A percentile compares a stretch with the other conserved stretches of the same genome.
Evolutionary conservation across 2,329 filamentous ascomycete genomes (phyloP).

Genomic region (Aspergillus flavus): DNA sequence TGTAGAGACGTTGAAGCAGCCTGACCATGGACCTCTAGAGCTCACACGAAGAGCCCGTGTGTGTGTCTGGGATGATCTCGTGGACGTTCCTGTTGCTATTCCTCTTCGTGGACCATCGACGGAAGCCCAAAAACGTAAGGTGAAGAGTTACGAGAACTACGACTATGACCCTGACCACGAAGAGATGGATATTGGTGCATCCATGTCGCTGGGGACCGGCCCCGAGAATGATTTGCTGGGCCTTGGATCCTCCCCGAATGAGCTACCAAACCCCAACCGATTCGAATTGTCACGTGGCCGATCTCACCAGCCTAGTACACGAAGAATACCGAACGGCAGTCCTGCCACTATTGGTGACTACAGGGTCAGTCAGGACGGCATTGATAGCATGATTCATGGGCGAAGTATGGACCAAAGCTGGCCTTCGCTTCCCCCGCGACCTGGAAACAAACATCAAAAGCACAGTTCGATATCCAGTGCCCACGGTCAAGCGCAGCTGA

Average conservation of each 20-base stretch:
- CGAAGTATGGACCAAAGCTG: slow-evolving; percentile 41
- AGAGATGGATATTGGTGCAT: slow-evolving; percentile 87
- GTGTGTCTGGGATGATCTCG: slow-evolving; percentile 96
- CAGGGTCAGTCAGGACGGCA: slow-evolving; percentile 33
- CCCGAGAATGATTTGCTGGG: slow-evolving; percentile 69
- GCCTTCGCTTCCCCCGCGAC: slow-evolving; percentile 39
- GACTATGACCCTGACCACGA: slow-evolving; percentile 64
- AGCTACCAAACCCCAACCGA: slow-evolving; percentile 73
- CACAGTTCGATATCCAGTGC: slow-evolving; percentile 45
- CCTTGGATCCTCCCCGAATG: slow-evolving; percentile 56
- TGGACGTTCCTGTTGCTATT: slow-evolving; percentile 92
- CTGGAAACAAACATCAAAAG: slow-evolving; percentile 32
- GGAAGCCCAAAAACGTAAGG: slow-evolving; percentile 74
- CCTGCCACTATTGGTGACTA: slow-evolving; percentile 36
- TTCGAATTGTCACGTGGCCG: slow-evolving; percentile 64
- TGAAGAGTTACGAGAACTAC: slow-evolving; percentile 44
- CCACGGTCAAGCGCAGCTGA: slow-evolving; percentile 40
- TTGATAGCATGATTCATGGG: slow-evolving; percentile 34
- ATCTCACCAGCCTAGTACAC: slow-evolving; percentile 38
- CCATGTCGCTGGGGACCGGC: slow-evolving; percentile 60
- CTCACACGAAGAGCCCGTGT: slow-evolving; percentile 87
- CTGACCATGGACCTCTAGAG: slow-evolving; percentile 90
- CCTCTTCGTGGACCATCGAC: slow-evolving; percentile 82
- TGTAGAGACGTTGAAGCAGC: slow-evolving; percentile 90
- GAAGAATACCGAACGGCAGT: slow-evolving; percentile 36